Base-by-base conservation (phyloP, 495 filamentous ascomycete genomes). In the Hyaloscypha hepaticicola region DNA sequence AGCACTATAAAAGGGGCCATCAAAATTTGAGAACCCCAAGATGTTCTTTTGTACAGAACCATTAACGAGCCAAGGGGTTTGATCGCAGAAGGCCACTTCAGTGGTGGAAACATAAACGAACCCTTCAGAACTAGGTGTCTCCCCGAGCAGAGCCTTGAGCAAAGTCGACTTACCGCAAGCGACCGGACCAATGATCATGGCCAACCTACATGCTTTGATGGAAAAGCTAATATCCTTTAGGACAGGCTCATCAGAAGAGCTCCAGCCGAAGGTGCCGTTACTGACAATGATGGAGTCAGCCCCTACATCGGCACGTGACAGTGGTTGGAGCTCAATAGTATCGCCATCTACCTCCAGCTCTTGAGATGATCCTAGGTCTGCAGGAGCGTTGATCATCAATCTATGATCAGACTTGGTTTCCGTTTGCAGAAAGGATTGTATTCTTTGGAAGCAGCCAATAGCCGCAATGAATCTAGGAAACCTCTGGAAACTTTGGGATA, bases 141-240 rank as follows among this genome's bases (percentile, higher is more conserved):
- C 85, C 31, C 85, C 84, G 0, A 87, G 77, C n/a, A 89, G 66
- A 9, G 80, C 78, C 53, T 82, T 83, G 31, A 87, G 70, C 12
- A 89, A 64, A 1, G 82, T 84, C 5, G 83, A 81, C 61, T 89
- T 89, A 6, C 86, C 86, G 12, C 31, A 34, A 12, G 5, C 31
- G 31, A 34, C 31, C 0, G 80, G 77, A 2, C 80, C 81, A 16
- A 80, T 67, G 4, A 80, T 83, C 14, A 60, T 79, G 5, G 78
- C 81, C 1, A 82, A 22, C 24, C 73, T 65, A 66, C 59, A 72
- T 25, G 75, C 74, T 7, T 62, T 29, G 25, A 69, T 69, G 7
- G 14, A 9, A 45, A 45, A 16, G 19, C 19, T 45, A 19, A 45
- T 45, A 45, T 45, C 19, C 19, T 45, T 45, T 9, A 45, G 38